Base-by-base conservation (phyloP, 2,329 filamentous ascomycete species). In the Penicillium frequentans region DNA sequence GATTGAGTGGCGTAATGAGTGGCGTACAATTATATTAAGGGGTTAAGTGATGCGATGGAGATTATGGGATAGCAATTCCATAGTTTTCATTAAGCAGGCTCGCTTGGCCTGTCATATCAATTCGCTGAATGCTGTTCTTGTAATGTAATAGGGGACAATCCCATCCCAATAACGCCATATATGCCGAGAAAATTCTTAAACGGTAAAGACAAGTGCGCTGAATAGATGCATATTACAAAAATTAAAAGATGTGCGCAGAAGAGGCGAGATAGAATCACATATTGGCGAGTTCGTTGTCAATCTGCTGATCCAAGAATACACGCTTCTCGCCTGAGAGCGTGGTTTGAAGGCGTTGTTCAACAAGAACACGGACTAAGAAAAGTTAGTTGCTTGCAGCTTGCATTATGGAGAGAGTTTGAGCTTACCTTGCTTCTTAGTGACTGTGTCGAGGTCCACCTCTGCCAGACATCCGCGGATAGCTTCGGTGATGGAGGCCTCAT, bases 371-470 rank as follows among this genome's bases (percentile, higher is more conserved):
- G 55, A 95, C 89, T 79, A 37, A 26, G 14, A 19, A 6, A 31
- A 42, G 49, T 64, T 55, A 60, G 58, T 51, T 46, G n/a, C 8
- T 43, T n/a, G 14, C 13, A 16, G 19, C n/a, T 21, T 19, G 13
- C 11, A 11, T 35, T 14, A 27, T 29, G 13, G 23, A 23, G 5
- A 16, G n/a, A 24, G 16, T 33, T 13, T 19, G 9, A 39, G 71
- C 74, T 79, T 79, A 72, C 86, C 78, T 78, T 98, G 93, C 80
- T 99, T 99, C 86, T 98, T 99, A 7, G 95, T 99, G 48, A 98
- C 91, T n/a, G 85, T 93, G 73, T 99, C 95, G 43, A 99, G 82
- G 74, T 99, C 93, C 0, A 97, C 92, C 69, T 97, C 93, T 16
- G 82, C 78, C 60, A 99, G 81, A 66, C 95, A 95, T 50, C 83